phyloP scores from a whole-genome alignment of 352 stramenopile genomes.

The Bremia lactucae region DNA sequence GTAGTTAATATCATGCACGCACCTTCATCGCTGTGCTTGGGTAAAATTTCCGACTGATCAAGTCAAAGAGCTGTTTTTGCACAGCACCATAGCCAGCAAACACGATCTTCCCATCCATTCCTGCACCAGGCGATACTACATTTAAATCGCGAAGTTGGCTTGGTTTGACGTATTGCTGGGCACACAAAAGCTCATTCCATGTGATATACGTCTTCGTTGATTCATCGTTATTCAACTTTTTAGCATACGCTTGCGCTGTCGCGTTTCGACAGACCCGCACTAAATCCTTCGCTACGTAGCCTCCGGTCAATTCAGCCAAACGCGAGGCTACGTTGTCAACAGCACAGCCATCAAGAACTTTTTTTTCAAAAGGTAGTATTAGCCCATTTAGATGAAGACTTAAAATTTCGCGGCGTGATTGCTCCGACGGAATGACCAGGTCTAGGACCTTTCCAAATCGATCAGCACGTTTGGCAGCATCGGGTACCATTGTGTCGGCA shows the following conservation, averaged over 20 bases:
- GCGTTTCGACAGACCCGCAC: conserved; percentile 59
- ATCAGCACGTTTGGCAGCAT: conserved; percentile 30
- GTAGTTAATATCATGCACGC: conserved; percentile 5
- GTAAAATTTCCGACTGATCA: conserved; percentile 57
- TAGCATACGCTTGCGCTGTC: conserved; percentile 25
- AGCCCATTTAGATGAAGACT: conserved; percentile 25
- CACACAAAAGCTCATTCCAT: conserved; percentile 37
- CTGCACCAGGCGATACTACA: conserved; percentile 41
- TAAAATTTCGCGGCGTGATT: conserved; percentile 42
- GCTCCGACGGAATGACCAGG: conserved; percentile 53
- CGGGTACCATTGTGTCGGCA: conserved; percentile 28
- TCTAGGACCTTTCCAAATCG: conserved; percentile 53
- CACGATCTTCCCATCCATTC: conserved; percentile 4
- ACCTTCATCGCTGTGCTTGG: conserved; percentile 54
- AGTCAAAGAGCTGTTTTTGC: conserved; percentile 51
- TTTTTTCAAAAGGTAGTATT: conserved; percentile 9
- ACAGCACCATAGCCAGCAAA: conserved; percentile 63
- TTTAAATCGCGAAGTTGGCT: conserved; percentile 69
- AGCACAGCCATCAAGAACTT: background rate
- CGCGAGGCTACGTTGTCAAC: conserved; percentile 20
- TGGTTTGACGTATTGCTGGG: conserved; percentile 51
- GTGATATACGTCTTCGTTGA: conserved; percentile 3
- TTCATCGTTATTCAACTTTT: background rate
- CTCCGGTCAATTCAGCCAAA: conserved; percentile 48
- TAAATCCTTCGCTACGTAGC: conserved; percentile 71